Base-by-base conservation (phyloP, 2,329 filamentous ascomycete species). In the Calycina herbarum region DNA sequence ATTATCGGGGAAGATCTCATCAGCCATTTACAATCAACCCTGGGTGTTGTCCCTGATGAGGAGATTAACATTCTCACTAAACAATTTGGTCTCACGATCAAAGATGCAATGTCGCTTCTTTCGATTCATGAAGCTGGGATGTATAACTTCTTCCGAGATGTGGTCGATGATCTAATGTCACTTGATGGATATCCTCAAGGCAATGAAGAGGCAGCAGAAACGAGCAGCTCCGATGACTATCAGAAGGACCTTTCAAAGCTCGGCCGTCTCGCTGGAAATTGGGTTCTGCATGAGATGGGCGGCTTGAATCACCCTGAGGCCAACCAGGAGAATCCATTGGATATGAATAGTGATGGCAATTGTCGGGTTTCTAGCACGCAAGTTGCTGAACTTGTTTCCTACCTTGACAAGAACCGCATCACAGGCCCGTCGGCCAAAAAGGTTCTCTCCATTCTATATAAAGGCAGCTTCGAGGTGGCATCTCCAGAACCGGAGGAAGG, bases 81-180 rank as follows among this genome's bases (percentile, higher is more conserved):
- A 0, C 77, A 83, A 2, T 93, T 92, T 72, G 86, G 86, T 0
- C 80, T 99, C 13, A 90, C 89, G 0, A 76, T 86, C 7, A 95
- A 95, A 75, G 95, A 99, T 73, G 94, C 94, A 1, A 85, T 91
- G 69, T 91, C 93, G 0, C 81, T 99, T 40, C 83, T 94, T 58
- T 84, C 86, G 7, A 81, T 96, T 0, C 91, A 98, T 68, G 86
- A 90, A 63, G 94, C 94, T 7, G 88, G 88, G 7, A 85, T 94
- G 54, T 79, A 95, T 3, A 89, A 97, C 70, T 97, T 94, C 77
- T 96, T 93, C 74, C 89, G 90, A 73, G 83, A 86, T 31, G 85
- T 92, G 0, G 81, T 91, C 1, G 80, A 82, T 61, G 72, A 76
- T 24, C 61, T 74, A 5, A 59, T 64, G 5, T 15, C 10, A 15